Base-by-base conservation (phyloP, 148 eudicot genomes). In the Suaeda aralocaspica region DNA sequence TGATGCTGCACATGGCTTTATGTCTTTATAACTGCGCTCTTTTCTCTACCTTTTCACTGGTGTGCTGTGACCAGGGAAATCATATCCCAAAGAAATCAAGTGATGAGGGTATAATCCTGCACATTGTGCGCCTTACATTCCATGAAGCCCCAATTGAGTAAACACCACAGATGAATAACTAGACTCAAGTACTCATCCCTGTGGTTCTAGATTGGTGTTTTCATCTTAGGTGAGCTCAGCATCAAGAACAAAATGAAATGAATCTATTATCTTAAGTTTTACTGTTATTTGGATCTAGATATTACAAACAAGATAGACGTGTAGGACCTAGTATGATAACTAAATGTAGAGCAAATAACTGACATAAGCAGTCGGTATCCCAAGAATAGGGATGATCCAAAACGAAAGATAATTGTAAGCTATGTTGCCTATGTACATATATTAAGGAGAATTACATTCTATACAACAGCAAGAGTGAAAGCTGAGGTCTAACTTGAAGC, bases 351-450 rank as follows among this genome's bases (percentile, higher is more conserved):
- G 15, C 41, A 41, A 26, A 41, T 67, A 33, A n/a, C n/a, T n/a
- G n/a, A n/a, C n/a, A n/a, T 49, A 41, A 63, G 64, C 42, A 36
- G 64, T 41, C 36, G 10, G 9, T 28, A 44, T 42, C 73, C 64
- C 66, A 21, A 29, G 41, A 62, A 55, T 29, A 7, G 65, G 49
- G 59, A 24, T 60, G 49, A 45, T 48, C 33, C 45, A 51, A 28
- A 59, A 25, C 16, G 26, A 49, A 51, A 24, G 34, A 63, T 46
- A 36, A 42, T 29, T 58, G 30, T 57, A 46, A 66, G 29, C 57
- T 74, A 68, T 36, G 41, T 36, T 36, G 41, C 41, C 41, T 36
- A 36, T 75, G 57, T 69, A 69, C 78, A 75, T 44, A 36, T 41
- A 21, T 9, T 58, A 48, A 10, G 33, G 34, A 7, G n/a, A 33